Conservation (phyloP, 768 basidiomycete species). For the Rhizopogon roseolus region DNA sequence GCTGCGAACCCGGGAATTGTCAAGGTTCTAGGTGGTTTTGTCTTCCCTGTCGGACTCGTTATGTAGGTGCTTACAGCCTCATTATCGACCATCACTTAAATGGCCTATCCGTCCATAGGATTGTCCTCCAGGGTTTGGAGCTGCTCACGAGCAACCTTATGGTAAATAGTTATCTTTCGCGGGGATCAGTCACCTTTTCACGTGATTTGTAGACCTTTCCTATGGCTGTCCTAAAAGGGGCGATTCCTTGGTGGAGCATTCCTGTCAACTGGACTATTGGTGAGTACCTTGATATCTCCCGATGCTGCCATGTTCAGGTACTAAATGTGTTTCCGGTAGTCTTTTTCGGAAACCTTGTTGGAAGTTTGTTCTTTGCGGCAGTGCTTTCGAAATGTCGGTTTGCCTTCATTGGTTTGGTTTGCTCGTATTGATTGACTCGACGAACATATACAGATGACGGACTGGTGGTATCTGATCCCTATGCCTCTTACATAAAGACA, state of each 20-base stretch:
- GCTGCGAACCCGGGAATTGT: constrained; percentile 60
- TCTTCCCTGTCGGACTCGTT: constrained; percentile 74
- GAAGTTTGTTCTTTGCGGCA: constrained; percentile 66
- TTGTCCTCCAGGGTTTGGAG: constrained; percentile 65
- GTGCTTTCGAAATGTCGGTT: constrained; percentile 60
- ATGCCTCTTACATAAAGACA: constrained; percentile 42
- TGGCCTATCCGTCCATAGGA: constrained; percentile 38
- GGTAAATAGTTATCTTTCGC: constrained; percentile 31
- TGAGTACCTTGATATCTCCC: constrained; percentile 18
- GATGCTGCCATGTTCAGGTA: not conserved
- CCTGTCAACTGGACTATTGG: constrained; percentile 68
- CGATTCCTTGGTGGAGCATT: constrained; percentile 67
- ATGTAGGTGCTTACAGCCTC: constrained; percentile 41
- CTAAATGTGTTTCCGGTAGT: constrained; percentile 35
- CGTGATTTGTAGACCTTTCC: constrained; percentile 49
- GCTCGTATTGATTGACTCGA: not conserved
- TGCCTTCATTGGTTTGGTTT: not conserved
- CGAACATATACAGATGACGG: constrained; percentile 43
- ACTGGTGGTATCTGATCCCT: constrained; percentile 55
- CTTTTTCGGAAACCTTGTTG: constrained; percentile 62
- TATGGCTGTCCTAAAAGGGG: constrained; percentile 59
- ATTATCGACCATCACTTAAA: not conserved
- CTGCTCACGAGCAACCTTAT: constrained; percentile 76
- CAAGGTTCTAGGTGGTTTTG: constrained; percentile 59
- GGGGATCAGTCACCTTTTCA: not conserved